Base-by-base conservation (phyloP, 2,329 filamentous ascomycete species). In the Colletotrichum tropicale region DNA sequence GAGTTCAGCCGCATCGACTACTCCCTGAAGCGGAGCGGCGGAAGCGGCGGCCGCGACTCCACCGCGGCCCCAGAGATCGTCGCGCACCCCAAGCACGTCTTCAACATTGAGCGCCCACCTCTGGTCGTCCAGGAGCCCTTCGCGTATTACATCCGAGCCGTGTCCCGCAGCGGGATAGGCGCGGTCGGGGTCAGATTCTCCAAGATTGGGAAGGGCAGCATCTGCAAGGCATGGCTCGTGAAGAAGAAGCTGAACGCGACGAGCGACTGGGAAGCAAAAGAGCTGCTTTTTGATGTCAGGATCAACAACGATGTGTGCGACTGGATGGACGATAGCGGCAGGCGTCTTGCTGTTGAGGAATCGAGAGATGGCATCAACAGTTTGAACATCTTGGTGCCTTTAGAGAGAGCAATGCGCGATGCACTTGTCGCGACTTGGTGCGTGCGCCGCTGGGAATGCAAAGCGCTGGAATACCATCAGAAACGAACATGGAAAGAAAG, bases 351-450 rank as follows among this genome's bases (percentile, higher is more conserved):
- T 28, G 84, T 84, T 24, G 84, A 85, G 77, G 79, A 84, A 10
- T 68, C 80, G 16, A 78, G 79, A 24, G 73, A 80, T 52, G 78
- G 77, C 24, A 77, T 80, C 21, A 79, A 81, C 78, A 81, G 81
- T 18, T 70, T 85, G 38, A 80, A 83, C 8, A 77, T 86, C 13
- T 80, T 80, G 6, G 81, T 80, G 15, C 80, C 82, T 77, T 80
- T 85, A 81, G 77, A 76, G 21, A 69, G 70, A 7, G 77, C 77
- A 10, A 66, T 77, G 74, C 78, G 84, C 6, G 84, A 86, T 67
- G 84, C 82, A 6, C 80, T 86, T 24, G 83, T 83, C 10, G 78
- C 80, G 6, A 82, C 83, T 10, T 85, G 84, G 84, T 79, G 85
- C 66, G 61, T 83, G 64, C 80, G 83, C 64, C 68, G 83, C 28